Percentiles rank a stretch among this genome's conserved stretches.
Evolutionary conservation across 148 eudicot species (phyloP).

Genomic region (Simmondsia chinensis): DNA sequence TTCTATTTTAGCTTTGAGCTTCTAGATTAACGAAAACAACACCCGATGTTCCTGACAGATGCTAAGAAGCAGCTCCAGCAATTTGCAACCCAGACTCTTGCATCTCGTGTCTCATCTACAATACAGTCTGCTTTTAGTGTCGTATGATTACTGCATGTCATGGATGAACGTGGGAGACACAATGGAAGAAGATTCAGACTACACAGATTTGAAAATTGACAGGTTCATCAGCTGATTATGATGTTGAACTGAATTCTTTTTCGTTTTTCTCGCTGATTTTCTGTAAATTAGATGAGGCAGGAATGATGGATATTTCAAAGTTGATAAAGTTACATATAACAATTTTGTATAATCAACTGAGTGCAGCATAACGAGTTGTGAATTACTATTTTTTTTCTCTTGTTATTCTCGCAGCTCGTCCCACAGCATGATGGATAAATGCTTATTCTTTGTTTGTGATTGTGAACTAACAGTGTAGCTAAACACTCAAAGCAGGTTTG

Average conservation of each 20-base stretch:
- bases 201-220: slow-evolving; percentile 8
- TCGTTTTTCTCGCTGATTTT: slow-evolving; percentile 16
- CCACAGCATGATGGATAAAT: too few species aligned
- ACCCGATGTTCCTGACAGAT: slow-evolving; percentile 38
- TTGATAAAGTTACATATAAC: slow-evolving; percentile 1
- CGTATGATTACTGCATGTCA: slow-evolving; percentile 30
- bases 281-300: slow-evolving; percentile 22
- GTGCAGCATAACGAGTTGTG: slow-evolving; percentile 6
- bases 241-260: slow-evolving; percentile 10
- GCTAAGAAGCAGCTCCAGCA: slow-evolving; percentile 97
- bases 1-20: too few species aligned
- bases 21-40: too few species aligned
- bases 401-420: too few species aligned
- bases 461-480: too few species aligned
- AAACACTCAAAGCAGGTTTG: too few species aligned
- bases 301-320: too few species aligned
- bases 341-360: slow-evolving; percentile 13
- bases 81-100: slow-evolving; percentile 87
- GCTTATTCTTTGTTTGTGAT: too few species aligned
- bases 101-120: slow-evolving; percentile 72
- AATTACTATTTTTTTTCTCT: too few species aligned
- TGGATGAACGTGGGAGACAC: slow-evolving; percentile 1
- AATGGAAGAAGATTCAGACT: slow-evolving; percentile 8
- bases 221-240: slow-evolving; percentile 12
- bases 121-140: slow-evolving; percentile 82